These are phyloP conservation scores for Ceratobasidium sp. DNA, from an alignment of 1,284 basidiomycete genomes.

Conservation along the genomic window DNA sequence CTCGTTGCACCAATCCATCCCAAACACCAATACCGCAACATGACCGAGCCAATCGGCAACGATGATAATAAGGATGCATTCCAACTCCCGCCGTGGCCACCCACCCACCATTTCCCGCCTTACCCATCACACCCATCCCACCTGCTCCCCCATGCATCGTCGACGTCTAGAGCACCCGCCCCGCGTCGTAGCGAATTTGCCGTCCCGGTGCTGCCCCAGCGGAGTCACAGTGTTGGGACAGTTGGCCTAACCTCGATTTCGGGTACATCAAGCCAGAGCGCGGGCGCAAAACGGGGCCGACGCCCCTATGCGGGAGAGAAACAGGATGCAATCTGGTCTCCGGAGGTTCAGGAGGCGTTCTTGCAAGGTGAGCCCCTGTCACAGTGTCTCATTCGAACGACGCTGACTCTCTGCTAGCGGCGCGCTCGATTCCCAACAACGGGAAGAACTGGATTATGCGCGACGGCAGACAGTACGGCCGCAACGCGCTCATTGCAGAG, in stretches of 20 bases:
- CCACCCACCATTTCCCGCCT: conserved; percentile 3
- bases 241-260: background rate
- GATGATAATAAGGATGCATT: background rate
- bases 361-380: conserved; percentile 54
- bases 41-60: conserved; percentile 32
- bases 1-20: background rate
- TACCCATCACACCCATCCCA: background rate
- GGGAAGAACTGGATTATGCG: conserved; percentile 61
- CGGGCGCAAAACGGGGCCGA: conserved; percentile 18
- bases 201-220: conserved; percentile 13
- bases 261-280: background rate
- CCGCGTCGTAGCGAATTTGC: conserved; percentile 18
- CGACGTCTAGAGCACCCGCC: background rate
- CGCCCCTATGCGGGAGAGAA: conserved; percentile 30
- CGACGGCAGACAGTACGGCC: conserved; percentile 60
- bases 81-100: background rate
- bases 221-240: background rate
- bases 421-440: conserved; percentile 60
- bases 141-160: background rate
- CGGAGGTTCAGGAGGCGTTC: conserved; percentile 60
- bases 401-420: conserved; percentile 52
- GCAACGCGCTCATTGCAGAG: conserved; percentile 62
- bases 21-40: conserved; percentile 11
- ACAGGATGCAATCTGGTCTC: conserved; percentile 56
- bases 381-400: background rate